Evolutionary conservation across 805 yeast species (phyloP).

Genomic region (Starmerella asiatica): DNA sequence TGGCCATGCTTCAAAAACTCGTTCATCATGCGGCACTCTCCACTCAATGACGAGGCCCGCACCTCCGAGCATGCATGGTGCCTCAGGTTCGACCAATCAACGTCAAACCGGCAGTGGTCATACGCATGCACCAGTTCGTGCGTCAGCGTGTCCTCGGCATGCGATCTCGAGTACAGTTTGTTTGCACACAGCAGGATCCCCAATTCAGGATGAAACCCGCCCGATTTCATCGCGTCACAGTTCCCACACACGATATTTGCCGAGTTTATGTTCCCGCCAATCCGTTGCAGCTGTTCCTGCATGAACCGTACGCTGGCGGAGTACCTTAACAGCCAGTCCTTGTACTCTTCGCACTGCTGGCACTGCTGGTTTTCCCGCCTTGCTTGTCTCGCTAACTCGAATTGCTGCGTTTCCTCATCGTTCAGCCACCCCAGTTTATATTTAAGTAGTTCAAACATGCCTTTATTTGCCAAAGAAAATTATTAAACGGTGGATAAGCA

Average conservation of each 20-base stretch:
- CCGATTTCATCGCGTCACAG: slow-evolving; percentile 73
- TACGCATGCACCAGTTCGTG: slow-evolving; percentile 92
- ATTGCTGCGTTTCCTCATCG: slow-evolving; percentile 3
- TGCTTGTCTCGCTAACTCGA: background rate
- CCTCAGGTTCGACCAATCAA: slow-evolving; percentile 68
- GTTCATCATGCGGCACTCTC: slow-evolving; percentile 85
- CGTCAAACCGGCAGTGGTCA: slow-evolving; percentile 76
- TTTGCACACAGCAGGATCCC: slow-evolving; percentile 85
- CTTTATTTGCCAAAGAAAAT: too few relatives aligned
- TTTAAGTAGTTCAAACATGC: slow-evolving; percentile 11
- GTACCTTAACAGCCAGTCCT: slow-evolving; percentile 59
- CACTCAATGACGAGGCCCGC: slow-evolving; percentile 81
- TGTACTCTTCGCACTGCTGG: slow-evolving; percentile 51
- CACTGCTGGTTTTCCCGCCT: slow-evolving; percentile 41
- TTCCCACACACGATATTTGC: slow-evolving; percentile 59
- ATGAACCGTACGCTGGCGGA: slow-evolving; percentile 81
- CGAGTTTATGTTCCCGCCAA: slow-evolving; percentile 40
- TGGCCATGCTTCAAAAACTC: slow-evolving; percentile 52
- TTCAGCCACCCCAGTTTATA: slow-evolving; percentile 16
- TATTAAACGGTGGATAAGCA: background rate
- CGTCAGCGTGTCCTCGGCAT: slow-evolving; percentile 77
- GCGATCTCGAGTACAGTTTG: slow-evolving; percentile 57
- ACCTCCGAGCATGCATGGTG: slow-evolving; percentile 98
- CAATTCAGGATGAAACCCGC: slow-evolving; percentile 83
- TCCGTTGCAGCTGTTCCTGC: slow-evolving; percentile 65